Percentiles rank a stretch among this genome's conserved stretches.
These are phyloP conservation scores for Tinospora cordifolia DNA, from an alignment of 164 flowering plant species.

Conservation along the genomic window DNA sequence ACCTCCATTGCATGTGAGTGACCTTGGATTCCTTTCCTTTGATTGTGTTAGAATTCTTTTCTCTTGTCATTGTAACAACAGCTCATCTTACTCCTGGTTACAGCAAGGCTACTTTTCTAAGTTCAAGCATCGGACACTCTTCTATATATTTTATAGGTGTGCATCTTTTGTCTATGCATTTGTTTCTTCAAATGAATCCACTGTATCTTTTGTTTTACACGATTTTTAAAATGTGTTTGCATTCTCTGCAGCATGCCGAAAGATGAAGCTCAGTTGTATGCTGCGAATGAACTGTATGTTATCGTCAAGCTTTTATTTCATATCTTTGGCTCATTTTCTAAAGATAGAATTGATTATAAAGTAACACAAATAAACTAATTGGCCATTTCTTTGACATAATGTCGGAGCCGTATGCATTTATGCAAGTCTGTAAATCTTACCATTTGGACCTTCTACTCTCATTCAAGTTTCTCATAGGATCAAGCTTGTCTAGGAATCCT, in stretches of 20 bases:
- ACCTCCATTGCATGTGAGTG: conserved; percentile 68
- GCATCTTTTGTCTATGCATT: conserved; percentile 6
- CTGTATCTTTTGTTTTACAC: neutral
- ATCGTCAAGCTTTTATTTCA: neutral
- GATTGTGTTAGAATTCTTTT: neutral
- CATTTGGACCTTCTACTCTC: too few relatives aligned
- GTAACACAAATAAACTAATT: too few relatives aligned
- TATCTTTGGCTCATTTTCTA: neutral
- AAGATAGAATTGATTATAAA: too few relatives aligned
- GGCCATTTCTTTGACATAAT: too few relatives aligned
- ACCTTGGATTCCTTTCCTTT: neutral
- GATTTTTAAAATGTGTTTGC: conserved; percentile 1
- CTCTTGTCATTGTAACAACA: conserved; percentile 1
- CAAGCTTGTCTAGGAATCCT: too few relatives aligned
- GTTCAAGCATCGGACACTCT: conserved; percentile 58
- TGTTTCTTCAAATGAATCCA: neutral
- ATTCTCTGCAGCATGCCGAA: conserved; percentile 79
- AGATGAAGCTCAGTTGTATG: conserved; percentile 91
- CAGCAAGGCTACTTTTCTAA: conserved; percentile 76
- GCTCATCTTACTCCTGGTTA: conserved; percentile 14
- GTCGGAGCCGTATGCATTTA: too few relatives aligned
- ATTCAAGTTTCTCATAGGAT: too few relatives aligned
- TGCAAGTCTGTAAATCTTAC: too few relatives aligned
- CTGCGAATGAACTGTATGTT: conserved; percentile 87
- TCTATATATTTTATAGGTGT: conserved; percentile 90